Base-by-base conservation (phyloP, 78 protist genomes). In the Cyanophora paradoxa region DNA sequence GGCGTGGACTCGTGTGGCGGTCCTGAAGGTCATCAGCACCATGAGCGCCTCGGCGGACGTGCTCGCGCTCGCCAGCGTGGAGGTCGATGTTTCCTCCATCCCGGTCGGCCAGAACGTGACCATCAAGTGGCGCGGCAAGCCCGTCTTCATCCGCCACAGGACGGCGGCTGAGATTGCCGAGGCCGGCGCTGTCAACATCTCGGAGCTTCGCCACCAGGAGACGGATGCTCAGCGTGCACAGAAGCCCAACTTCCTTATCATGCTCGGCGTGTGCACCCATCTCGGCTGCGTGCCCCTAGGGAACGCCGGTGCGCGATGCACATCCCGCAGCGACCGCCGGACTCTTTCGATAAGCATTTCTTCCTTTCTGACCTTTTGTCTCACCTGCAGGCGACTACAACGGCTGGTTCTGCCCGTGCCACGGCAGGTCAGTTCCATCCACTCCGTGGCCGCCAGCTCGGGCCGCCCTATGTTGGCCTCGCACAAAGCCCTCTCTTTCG, bases 331-430 rank as follows among this genome's bases (percentile, higher is more conserved):
- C 63, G 93, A 89, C 72, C 34, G 28, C 67, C 19, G 26, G 62
- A 31, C 34, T 56, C 54, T 46, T 24, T 24, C 10, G 3, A 16
- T 8, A n/a, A n/a, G n/a, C 54, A 16, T 46, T 24, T 8, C 10
- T 8, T 1, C 28, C 28, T 3, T 52, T 8, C 34, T 56, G 33
- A 2, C 34, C 6, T n/a, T 2, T 56, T 56, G 24, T 44, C 50
- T 14, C 7, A 44, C 7, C 24, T 44, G 50, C 24, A 44, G 50
- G 7, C 50, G 7, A 14, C 7, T 89, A 74, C 76, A 81, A 74
- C 58, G 96, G 93, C 62, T 92, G 83, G 83, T 90, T 90, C 91
- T 94, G 97, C 82, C 97, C 97, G 24, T 94, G 97, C 91, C 97
- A 94, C 90, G 97, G 96, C n/a, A n/a, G n/a, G n/a, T n/a, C n/a